Evolutionary conservation across 2,329 filamentous ascomycete species (phyloP), one percentile per base, ranked within the genome.

Genomic region (Lomentospora prolificans): DNA sequence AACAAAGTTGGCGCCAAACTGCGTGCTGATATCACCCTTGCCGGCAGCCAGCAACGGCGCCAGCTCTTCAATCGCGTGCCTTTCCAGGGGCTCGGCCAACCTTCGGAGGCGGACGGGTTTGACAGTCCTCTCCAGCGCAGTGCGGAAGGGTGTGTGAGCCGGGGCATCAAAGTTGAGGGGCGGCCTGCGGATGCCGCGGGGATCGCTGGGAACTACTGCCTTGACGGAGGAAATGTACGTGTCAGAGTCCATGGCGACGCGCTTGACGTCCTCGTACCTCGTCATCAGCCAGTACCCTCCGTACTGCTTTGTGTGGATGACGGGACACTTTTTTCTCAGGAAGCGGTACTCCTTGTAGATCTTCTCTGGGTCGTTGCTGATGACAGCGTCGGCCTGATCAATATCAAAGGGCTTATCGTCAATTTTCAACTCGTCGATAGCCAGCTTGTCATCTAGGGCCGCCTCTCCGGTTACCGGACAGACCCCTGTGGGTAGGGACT

Each of bases 101-200:
- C 61, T 44, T 14, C n/a, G 36, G 24, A 62, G 44, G 3, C 60
- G 61, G 1, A 59, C 39, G 3, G 61, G 59, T 25, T 61, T 62
- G 4, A 61, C 31, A 0, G 61, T 62, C 24, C 60, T 51, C 17
- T 61, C 61, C 3, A 62, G 51, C 0, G 60, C 61, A 1, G 60
- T 62, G 5, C 61, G 60, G 50, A 61, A 61, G 1, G 60, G 61
- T 2, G 61, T 61, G 51, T 62, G 61, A 2, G 59, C 59, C 1
- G 61, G 61, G 1, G 60, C 61, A 9, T 62, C 61, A 22, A 62
- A 62, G 55, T 62, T 62, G 33, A 62, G 51, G 4, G 61, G 61
- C 12, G 61, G 61, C 3, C 61, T 57, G 8, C 60, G 59, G 9
- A 61, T 58, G 25, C 59, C 59, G 14, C 59, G 28, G 2, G 59